Base-by-base conservation (phyloP, 257 asterid species). In the Coffea canephora region DNA sequence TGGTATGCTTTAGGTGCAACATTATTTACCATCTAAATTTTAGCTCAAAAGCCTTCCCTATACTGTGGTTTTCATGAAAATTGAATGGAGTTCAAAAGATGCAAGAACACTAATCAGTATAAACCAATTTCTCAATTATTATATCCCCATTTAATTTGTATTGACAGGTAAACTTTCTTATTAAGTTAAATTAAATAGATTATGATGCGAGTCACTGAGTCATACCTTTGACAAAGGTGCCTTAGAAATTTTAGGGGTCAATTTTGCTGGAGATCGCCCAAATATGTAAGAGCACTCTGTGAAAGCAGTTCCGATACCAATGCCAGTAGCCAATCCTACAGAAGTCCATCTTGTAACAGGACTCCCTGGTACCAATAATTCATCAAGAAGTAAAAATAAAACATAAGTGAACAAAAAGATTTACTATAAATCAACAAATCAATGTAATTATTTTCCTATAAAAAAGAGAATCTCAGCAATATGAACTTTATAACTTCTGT, bases 281-380 rank as follows among this genome's bases (percentile, higher is more conserved):
- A 89, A 88, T 72, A 84, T 92, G 46, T 83, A 87, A 64, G 95
- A 89, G 87, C 97, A 93, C n/a, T 95, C 98, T 23, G 92, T 78
- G 87, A 90, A 95, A 41, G 98, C 95, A 83, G 95, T 89, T 74
- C 98, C 98, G 72, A 95, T 83, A 66, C 98, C 98, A 73, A 89
- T 69, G 70, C 97, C 98, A 73, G 96, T 96, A 78, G 94, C 98
- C 78, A 95, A 89, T 76, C 95, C 91, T 55, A 93, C 92, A 34
- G 98, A 87, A 55, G 97, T 96, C 98, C 97, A 93, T 76, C 97
- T 96, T 73, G 97, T 91, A 41, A 79, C 94, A 27, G 98, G 97
- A 79, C 96, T 95, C 84, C 97, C 97, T 94, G 86, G 78, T 71
- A 84, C n/a, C 50, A 76, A 23, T 45, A 2, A 76, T 43, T 48